Conservation (phyloP, 2,329 filamentous ascomycete genomes). For the Plectosphaerella sp. region DNA sequence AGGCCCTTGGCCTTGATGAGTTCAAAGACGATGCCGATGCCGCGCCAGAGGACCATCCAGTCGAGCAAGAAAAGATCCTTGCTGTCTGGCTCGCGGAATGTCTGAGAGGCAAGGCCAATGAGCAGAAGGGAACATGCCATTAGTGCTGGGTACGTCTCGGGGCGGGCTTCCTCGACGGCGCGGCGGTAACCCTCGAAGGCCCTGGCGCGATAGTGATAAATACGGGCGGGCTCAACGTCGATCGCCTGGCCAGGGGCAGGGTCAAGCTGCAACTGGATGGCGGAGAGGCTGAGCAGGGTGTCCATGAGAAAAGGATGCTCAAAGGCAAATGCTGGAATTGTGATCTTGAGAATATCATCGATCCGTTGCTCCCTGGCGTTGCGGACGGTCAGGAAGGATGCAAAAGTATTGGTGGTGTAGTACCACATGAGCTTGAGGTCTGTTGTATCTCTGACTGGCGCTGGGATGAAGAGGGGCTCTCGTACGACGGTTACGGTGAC, state of each 20-base stretch:
- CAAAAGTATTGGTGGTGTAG: not conserved
- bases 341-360: constrained; percentile 39
- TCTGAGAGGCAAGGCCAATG: constrained; percentile 43
- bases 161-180: constrained; percentile 43
- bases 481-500: not conserved
- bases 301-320: constrained; percentile 51
- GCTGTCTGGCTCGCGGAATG: constrained; percentile 42
- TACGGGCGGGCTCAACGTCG: constrained; percentile 32
- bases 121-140: constrained; percentile 47
- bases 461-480: constrained; percentile 20
- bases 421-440: constrained; percentile 48
- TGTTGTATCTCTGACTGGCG: constrained; percentile 24
- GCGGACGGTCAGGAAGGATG: not conserved
- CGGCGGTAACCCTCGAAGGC: constrained; percentile 46
- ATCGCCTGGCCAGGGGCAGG: constrained; percentile 19
- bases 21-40: constrained; percentile 45
- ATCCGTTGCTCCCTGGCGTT: constrained; percentile 24
- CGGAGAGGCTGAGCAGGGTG: constrained; percentile 45
- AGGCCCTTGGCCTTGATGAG: constrained; percentile 25
- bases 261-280: constrained; percentile 38
- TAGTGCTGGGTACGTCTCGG: constrained; percentile 43
- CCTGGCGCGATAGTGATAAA: constrained; percentile 39
- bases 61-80: constrained; percentile 46
- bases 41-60: constrained; percentile 53
- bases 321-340: constrained; percentile 46